These are phyloP conservation scores for Elsinoe australis DNA, from an alignment of 2,329 filamentous ascomycete species.

Conservation along the genomic window DNA sequence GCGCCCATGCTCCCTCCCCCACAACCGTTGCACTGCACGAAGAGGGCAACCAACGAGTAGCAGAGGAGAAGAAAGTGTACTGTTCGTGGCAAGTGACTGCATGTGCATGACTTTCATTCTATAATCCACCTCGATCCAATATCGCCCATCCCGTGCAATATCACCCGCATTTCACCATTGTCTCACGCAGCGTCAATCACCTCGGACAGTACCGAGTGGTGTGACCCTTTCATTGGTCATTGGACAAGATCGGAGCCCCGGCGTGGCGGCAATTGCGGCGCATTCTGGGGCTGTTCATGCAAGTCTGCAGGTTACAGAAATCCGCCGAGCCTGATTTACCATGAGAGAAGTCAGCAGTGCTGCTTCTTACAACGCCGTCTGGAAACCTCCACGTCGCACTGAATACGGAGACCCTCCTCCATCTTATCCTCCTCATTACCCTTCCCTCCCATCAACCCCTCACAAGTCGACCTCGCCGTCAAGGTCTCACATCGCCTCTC, in stretches of 20 bases:
- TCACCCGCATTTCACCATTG: not conserved
- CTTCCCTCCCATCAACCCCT: not conserved
- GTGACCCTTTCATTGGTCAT: conserved; percentile 7
- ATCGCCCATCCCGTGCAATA: no score
- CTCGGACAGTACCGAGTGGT: conserved; percentile 2
- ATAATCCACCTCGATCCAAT: no score
- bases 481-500: not conserved
- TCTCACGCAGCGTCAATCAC: not conserved
- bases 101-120: not conserved
- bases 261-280: conserved; percentile 6
- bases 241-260: conserved; percentile 1
- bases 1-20: not conserved
- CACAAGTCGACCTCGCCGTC: not conserved
- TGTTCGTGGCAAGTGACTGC: not conserved
- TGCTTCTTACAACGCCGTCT: conserved; percentile 14
- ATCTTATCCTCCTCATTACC: not conserved
- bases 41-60: no score
- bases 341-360: conserved; percentile 17
- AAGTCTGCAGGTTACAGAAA: not conserved
- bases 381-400: conserved; percentile 4
- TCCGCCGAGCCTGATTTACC: conserved; percentile 1
- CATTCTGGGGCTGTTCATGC: conserved; percentile 13
- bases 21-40: conserved; percentile 12
- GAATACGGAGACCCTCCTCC: conserved; percentile 4
- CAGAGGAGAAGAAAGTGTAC: not conserved